Evolutionary conservation across 2,329 filamentous ascomycete species (phyloP).

Genomic region (Pseudopithomyces chartarum): DNA sequence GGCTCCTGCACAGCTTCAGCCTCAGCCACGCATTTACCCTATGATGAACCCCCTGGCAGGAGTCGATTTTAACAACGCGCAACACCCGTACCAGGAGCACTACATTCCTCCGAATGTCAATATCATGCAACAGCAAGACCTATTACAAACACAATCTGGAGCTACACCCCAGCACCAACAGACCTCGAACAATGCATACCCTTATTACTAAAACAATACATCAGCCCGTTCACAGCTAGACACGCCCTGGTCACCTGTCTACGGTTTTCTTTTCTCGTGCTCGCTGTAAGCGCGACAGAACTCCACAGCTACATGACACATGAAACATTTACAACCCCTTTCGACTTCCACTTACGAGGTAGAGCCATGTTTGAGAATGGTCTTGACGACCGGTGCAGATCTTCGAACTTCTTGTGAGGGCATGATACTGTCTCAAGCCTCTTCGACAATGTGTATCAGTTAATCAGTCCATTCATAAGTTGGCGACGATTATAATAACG

Average conservation of each 20-base stretch:
- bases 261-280: no score
- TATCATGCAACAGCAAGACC: constrained; percentile 15
- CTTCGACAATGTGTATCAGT: no score
- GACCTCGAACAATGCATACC: background rate
- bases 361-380: no score
- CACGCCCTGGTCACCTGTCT: no score
- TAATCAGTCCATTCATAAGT: no score
- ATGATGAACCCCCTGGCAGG: constrained; percentile 71
- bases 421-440: no score
- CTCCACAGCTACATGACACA: background rate
- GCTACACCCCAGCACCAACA: constrained; percentile 14
- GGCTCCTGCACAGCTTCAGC: constrained; percentile 21
- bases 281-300: background rate
- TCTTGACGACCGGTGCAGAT: no score
- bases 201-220: constrained; percentile 7
- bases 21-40: constrained; percentile 39
- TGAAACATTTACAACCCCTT: no score
- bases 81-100: constrained; percentile 80
- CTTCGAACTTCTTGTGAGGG: no score
- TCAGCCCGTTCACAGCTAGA: background rate
- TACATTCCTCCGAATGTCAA: constrained; percentile 73
- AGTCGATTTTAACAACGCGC: constrained; percentile 76
- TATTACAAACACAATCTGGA: background rate
- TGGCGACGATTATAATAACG: no score
- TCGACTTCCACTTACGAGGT: no score